phyloP scores from a whole-genome alignment of 2,329 filamentous ascomycete species.

The Cytospora chrysosperma region DNA sequence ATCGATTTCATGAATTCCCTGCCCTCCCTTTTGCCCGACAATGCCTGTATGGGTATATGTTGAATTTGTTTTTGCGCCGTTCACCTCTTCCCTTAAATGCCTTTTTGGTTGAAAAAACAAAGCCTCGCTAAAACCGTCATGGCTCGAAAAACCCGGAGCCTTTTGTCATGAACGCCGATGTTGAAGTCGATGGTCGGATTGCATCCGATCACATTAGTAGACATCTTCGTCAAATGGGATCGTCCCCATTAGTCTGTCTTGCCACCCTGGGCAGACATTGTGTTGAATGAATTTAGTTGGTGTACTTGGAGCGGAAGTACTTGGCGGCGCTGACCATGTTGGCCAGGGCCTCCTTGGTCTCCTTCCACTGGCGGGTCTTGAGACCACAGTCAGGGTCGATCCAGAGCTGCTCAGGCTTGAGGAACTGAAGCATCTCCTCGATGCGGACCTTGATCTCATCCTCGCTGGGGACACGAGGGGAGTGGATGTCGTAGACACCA shows the following conservation, averaged over 20 bases:
- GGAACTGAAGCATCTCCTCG: conserved; percentile 95
- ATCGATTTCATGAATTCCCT: conserved; percentile 17
- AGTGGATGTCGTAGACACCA: conserved; percentile 99
- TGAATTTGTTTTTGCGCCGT: conserved; percentile 25
- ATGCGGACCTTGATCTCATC: conserved; percentile 98
- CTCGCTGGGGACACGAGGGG: conserved; percentile 92
- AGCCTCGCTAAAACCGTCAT: conserved; percentile 22
- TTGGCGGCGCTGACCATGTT: conserved; percentile 99
- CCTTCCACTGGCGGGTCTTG: conserved; percentile 98
- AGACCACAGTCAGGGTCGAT: conserved; percentile 99
- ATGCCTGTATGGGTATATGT: conserved; percentile 27
- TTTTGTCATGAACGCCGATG: conserved; percentile 49
- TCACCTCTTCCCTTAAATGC: conserved; percentile 18
- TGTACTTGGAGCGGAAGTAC: conserved; percentile 88
- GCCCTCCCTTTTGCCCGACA: conserved; percentile 19
- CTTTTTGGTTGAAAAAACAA: conserved; percentile 26
- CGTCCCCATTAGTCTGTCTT: conserved; percentile 29
- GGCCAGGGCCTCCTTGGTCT: conserved; percentile 92
- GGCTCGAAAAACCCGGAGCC: background rate
- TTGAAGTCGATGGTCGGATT: conserved; percentile 49
- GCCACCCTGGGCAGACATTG: conserved; percentile 30
- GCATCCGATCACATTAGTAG: conserved; percentile 33
- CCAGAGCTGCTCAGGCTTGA: conserved; percentile 99
- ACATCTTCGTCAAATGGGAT: conserved; percentile 15
- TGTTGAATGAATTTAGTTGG: conserved; percentile 51